These are phyloP conservation scores for Euphorbia tirucalli DNA, from an alignment of 345 rosid genomes.

Conservation along the genomic window DNA sequence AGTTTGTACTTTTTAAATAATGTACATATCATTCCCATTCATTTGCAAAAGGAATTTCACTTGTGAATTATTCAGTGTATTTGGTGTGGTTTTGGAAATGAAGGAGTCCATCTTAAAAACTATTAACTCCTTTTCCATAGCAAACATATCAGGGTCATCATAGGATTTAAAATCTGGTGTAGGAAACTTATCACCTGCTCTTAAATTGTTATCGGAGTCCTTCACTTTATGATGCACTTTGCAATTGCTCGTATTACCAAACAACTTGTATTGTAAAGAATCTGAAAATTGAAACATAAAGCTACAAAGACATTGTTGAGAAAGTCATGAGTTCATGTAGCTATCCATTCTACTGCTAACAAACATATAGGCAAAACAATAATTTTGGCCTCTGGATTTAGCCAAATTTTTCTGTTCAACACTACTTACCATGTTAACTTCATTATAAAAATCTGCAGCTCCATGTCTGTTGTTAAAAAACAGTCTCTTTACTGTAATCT, in stretches of 20 bases:
- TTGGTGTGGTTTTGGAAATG: too few species aligned
- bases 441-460: too few species aligned
- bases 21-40: too few species aligned
- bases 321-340: not conserved
- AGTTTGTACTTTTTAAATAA: not conserved
- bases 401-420: too few species aligned
- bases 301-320: constrained; percentile 10
- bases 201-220: constrained; percentile 17
- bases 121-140: constrained; percentile 26
- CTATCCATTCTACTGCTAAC: not conserved
- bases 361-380: not conserved
- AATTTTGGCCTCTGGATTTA: too few species aligned
- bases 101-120: too few species aligned
- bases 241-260: constrained; percentile 34
- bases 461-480: too few species aligned
- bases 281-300: constrained; percentile 28
- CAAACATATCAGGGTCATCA: constrained; percentile 36
- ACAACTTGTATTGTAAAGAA: constrained; percentile 14
- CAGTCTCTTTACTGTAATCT: too few species aligned
- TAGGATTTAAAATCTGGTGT: constrained; percentile 28
- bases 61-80: too few species aligned
- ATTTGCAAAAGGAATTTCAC: too few species aligned
- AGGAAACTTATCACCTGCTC: constrained; percentile 48
- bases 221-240: constrained; percentile 27
- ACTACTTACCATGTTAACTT: too few species aligned